Base-by-base conservation (phyloP, 2,329 filamentous ascomycete species). In the Rutstroemia sp. region DNA sequence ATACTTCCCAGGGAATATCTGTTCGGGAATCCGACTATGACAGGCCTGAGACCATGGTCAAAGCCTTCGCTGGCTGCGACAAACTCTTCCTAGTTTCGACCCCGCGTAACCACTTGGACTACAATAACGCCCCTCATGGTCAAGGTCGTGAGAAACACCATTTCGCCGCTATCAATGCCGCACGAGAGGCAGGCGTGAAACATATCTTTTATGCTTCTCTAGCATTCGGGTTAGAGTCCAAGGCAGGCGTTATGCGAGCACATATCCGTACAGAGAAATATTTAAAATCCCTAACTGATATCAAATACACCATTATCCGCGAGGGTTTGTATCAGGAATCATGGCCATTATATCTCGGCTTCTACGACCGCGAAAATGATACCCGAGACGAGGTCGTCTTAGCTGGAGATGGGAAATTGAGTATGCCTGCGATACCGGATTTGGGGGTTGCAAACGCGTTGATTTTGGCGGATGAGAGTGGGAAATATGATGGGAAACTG, bases 41-140 rank as follows among this genome's bases (percentile, higher is more conserved):
- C 8, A 44, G 51, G 7, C 45, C 48, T 4, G 25, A 51, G 0
- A 56, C 54, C 10, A 52, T 57, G 56, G 16, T 38, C 1, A n/a
- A 12, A 8, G 59, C 60, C 1, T 62, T 59, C 9, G 2, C 49
- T 8, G 58, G 60, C 19, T 58, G 30, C 36, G 23, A 16, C 5
- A 59, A 59, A 19, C 57, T 78, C 48, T 77, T 67, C 53, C 62
- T 63, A 14, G 60, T 70, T 12, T 70, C 69, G 25, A 58, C 60
- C 0, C 64, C 63, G 9, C 48, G 60, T n/a, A 63, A 61, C 4
- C 42, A 42, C 14, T 34, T 60, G 19, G 51, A 75, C 25, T 75
- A 73, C 4, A 71, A 71, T 55, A 76, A 76, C 57, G 71, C 76
- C 4, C 71, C 72, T 2, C 19, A 52, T 14, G 61, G 60, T 5